phyloP scores from a whole-genome alignment of 2,329 filamentous ascomycete genomes.

The Hypoxylon sp. region DNA sequence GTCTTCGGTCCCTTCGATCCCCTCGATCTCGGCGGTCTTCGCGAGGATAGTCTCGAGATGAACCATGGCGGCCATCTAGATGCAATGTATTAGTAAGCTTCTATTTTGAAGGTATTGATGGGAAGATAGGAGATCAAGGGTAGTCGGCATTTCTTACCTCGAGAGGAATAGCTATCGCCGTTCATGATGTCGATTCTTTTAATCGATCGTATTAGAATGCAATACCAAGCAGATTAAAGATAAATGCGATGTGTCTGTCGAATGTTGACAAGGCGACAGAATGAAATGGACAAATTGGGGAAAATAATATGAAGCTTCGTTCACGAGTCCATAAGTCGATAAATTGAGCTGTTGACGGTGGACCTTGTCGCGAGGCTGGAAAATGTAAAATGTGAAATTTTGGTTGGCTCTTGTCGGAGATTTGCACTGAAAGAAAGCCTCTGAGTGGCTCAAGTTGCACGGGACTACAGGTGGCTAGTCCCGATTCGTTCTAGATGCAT shows the following conservation, averaged over 20 bases:
- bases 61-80: slow-evolving; percentile 60
- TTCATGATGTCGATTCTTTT: slow-evolving; percentile 71
- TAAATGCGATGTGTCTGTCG: slow-evolving; percentile 11
- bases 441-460: slow-evolving; percentile 22
- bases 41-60: slow-evolving; percentile 64
- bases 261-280: slow-evolving; percentile 10
- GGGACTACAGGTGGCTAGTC: slow-evolving; percentile 14
- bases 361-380: slow-evolving; percentile 46
- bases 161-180: slow-evolving; percentile 82
- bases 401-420: slow-evolving; percentile 39
- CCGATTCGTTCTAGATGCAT: slow-evolving; percentile 15
- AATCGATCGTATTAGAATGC: neutral
- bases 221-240: slow-evolving; percentile 10
- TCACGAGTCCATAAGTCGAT: neutral
- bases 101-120: slow-evolving; percentile 17
- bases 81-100: slow-evolving; percentile 39
- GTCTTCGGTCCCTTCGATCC: slow-evolving; percentile 61
- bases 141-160: slow-evolving; percentile 64
- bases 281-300: slow-evolving; percentile 8
- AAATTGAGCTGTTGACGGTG: slow-evolving; percentile 43
- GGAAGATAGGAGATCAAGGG: slow-evolving; percentile 5
- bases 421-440: slow-evolving; percentile 14
- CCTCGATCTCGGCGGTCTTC: slow-evolving; percentile 51
- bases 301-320: slow-evolving; percentile 33
- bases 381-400: slow-evolving; percentile 46